These are phyloP conservation scores for Phytomonas sp. DNA, from an alignment of 208 protist species.

Conservation along the genomic window DNA sequence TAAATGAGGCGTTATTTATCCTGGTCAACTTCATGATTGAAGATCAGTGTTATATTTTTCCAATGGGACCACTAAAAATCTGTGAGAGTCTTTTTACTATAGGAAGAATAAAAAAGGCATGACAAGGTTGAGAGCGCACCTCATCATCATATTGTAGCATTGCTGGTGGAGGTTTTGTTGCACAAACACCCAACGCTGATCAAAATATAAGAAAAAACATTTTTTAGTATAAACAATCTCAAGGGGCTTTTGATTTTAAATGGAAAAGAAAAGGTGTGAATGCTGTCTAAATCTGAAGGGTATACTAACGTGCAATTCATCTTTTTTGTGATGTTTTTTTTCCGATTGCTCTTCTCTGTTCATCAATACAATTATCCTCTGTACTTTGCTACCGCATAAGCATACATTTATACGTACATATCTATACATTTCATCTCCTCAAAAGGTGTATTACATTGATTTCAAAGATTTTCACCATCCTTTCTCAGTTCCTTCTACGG, in stretches of 20 bases:
- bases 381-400: not conserved
- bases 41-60: not conserved
- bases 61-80: not conserved
- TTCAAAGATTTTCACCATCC: not conserved
- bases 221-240: constrained; percentile 6
- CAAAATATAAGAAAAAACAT: not conserved
- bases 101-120: not conserved
- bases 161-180: not conserved
- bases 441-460: not conserved
- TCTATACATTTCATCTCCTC: constrained; percentile 3
- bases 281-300: not conserved
- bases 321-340: not conserved
- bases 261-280: not conserved
- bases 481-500: not conserved
- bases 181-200: not conserved
- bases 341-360: not conserved
- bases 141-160: not conserved
- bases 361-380: not conserved
- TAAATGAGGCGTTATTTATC: not conserved
- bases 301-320: not conserved
- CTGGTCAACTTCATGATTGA: not conserved
- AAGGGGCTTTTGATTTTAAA: constrained; percentile 6
- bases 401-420: constrained; percentile 8
- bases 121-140: not conserved
- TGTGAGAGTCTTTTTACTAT: not conserved